Evolutionary conservation across 1,139 yeast species (phyloP).

Genomic region (Meyerozyma sp.): DNA sequence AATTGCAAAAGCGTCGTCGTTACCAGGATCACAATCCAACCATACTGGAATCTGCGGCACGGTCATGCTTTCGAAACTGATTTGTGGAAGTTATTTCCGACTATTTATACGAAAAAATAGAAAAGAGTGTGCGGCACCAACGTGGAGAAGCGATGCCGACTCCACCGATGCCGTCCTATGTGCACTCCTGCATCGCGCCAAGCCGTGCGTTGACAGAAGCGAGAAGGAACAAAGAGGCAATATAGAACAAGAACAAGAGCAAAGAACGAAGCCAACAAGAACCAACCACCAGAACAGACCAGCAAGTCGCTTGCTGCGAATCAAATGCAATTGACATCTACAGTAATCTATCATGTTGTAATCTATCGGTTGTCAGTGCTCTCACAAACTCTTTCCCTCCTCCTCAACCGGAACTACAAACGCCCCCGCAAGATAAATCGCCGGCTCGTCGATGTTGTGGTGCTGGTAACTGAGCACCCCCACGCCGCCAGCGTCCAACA

Average conservation of each 20-base stretch:
- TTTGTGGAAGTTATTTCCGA: background rate
- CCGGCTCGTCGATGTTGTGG: constrained; percentile 79
- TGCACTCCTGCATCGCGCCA: background rate
- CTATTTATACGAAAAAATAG: background rate
- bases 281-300: too few species aligned
- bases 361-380: too few species aligned
- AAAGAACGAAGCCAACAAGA: too few species aligned
- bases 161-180: background rate
- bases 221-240: too few species aligned
- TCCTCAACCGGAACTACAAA: constrained; percentile 64
- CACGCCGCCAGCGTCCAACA: constrained; percentile 92
- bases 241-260: too few species aligned
- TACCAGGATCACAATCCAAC: constrained; percentile 95
- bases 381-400: constrained; percentile 17
- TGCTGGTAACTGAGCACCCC: constrained; percentile 92
- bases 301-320: too few species aligned
- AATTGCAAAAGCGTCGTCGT: constrained; percentile 81
- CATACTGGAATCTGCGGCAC: constrained; percentile 51
- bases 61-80: constrained; percentile 10
- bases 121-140: background rate
- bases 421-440: constrained; percentile 75
- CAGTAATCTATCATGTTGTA: background rate
- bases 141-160: background rate
- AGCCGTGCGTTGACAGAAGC: background rate
- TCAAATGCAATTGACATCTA: too few species aligned